Percentiles rank a stretch among this genome's conserved stretches.
Evolutionary conservation across 1,284 basidiomycete genomes (phyloP).

Genomic region (Ustilago lituana): DNA sequence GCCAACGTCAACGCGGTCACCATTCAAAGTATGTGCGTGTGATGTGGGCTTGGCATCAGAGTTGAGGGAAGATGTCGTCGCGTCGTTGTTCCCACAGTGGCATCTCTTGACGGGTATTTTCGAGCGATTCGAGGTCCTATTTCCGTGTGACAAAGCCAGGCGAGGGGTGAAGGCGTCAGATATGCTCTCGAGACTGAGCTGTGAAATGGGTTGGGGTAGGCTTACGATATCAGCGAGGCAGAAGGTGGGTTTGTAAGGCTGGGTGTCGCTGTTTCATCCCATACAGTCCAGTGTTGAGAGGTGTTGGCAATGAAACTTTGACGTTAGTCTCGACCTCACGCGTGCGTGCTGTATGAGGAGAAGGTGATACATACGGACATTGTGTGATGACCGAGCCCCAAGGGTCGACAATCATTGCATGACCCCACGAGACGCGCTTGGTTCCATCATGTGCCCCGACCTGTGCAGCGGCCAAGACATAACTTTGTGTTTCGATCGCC

Average conservation of each 20-base stretch:
- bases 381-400: slow-evolving; percentile 65
- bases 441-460: slow-evolving; percentile 64
- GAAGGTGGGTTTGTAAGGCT: slow-evolving; percentile 60
- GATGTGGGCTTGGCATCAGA: slow-evolving; percentile 6
- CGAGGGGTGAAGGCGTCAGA: too few relatives aligned
- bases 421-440: slow-evolving; percentile 62
- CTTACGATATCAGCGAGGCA: slow-evolving; percentile 61
- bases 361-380: slow-evolving; percentile 37
- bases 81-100: slow-evolving; percentile 63
- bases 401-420: slow-evolving; percentile 66
- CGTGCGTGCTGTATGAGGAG: too few relatives aligned
- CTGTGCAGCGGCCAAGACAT: slow-evolving; percentile 67
- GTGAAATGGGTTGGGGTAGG: neutral
- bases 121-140: slow-evolving; percentile 54
- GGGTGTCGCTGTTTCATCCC: slow-evolving; percentile 49
- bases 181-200: neutral
- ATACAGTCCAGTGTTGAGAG: too few relatives aligned
- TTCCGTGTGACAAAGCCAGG: too few relatives aligned
- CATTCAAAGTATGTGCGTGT: neutral
- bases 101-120: slow-evolving; percentile 58
- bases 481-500: slow-evolving; percentile 69
- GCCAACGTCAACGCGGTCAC: too few relatives aligned
- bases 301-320: too few relatives aligned
- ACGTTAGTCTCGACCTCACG: too few relatives aligned
- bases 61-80: slow-evolving; percentile 56